Evolutionary conservation across 495 filamentous ascomycete genomes (phyloP).

Genomic region (Geoglossum glabrum): DNA sequence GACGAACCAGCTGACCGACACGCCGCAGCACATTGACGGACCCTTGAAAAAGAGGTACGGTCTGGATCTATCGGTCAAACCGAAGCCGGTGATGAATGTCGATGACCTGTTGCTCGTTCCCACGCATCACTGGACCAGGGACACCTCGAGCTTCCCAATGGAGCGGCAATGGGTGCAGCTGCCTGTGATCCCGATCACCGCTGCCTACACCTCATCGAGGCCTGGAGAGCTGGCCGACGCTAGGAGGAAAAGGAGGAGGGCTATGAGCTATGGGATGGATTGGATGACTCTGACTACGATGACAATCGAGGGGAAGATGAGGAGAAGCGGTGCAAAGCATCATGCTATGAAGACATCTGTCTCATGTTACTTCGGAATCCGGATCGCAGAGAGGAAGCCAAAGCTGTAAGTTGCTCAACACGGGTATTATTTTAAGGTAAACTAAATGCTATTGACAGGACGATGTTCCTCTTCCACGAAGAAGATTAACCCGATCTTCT

Average conservation of each 20-base stretch:
- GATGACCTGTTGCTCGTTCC: slow-evolving; percentile 13
- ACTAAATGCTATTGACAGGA: slow-evolving; percentile 5
- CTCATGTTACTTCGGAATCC: slow-evolving; percentile 6
- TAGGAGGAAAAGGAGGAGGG: slow-evolving; percentile 4
- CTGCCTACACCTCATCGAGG: slow-evolving; percentile 8
- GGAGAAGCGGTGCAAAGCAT: slow-evolving; percentile 9
- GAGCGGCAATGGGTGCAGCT: slow-evolving; percentile 12
- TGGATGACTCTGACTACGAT: neutral
- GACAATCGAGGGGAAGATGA: slow-evolving; percentile 8
- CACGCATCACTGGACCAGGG: slow-evolving; percentile 13
- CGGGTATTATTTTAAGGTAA: neutral
- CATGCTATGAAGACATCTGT: slow-evolving; percentile 15
- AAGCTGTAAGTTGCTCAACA: slow-evolving; percentile 11
- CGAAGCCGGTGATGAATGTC: slow-evolving; percentile 13
- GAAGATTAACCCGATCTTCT: slow-evolving; percentile 10
- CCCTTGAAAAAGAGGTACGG: slow-evolving; percentile 9
- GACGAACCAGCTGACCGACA: neutral
- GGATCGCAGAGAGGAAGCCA: slow-evolving; percentile 8
- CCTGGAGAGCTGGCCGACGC: slow-evolving; percentile 9
- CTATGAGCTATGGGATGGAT: too few relatives aligned
- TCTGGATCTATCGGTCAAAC: slow-evolving; percentile 14
- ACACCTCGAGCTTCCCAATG: slow-evolving; percentile 12
- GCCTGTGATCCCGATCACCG: slow-evolving; percentile 7
- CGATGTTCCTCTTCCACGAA: slow-evolving; percentile 12
- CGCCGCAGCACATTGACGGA: slow-evolving; percentile 12